Evolutionary conservation across 1,284 basidiomycete species (phyloP).

Genomic region (Exobasidium cylindrosporum): DNA sequence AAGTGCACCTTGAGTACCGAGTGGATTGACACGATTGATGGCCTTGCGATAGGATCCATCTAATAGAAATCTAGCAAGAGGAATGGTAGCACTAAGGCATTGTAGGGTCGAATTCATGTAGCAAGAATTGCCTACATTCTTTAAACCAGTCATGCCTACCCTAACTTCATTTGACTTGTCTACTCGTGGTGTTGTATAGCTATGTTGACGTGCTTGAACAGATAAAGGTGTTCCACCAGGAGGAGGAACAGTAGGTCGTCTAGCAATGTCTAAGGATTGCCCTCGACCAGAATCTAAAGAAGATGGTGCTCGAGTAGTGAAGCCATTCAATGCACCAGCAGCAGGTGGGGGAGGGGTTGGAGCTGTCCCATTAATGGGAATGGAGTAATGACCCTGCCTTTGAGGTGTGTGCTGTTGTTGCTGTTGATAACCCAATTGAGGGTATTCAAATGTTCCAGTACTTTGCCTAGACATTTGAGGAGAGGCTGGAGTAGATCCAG

Average conservation of each 20-base stretch:
- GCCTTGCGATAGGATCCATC: conserved; percentile 76
- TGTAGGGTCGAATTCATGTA: conserved; percentile 56
- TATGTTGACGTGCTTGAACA: conserved; percentile 11
- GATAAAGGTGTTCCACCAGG: conserved; percentile 1
- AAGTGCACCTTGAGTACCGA: conserved; percentile 83
- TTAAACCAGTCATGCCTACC: conserved; percentile 50
- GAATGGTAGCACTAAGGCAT: conserved; percentile 50
- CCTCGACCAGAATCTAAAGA: background rate
- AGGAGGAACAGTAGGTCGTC: conserved; percentile 8
- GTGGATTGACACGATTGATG: conserved; percentile 80
- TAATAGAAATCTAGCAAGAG: conserved; percentile 46
- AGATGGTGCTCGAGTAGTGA: background rate
- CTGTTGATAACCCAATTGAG: conserved; percentile 24
- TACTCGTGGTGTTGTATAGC: conserved; percentile 1
- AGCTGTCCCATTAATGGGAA: conserved; percentile 16
- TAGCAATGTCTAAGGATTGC: conserved; percentile 2
- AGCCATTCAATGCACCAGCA: background rate
- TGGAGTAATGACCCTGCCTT: conserved; percentile 22
- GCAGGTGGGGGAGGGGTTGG: conserved; percentile 24
- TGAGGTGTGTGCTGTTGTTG: conserved; percentile 16
- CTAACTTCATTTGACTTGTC: conserved; percentile 23
- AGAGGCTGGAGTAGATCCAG: conserved; percentile 1
- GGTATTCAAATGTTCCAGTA: conserved; percentile 36
- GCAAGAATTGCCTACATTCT: conserved; percentile 54
- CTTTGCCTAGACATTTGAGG: conserved; percentile 26